Base-by-base conservation (phyloP, 2,329 filamentous ascomycete species). In the Trichoderma lentiforme region DNA sequence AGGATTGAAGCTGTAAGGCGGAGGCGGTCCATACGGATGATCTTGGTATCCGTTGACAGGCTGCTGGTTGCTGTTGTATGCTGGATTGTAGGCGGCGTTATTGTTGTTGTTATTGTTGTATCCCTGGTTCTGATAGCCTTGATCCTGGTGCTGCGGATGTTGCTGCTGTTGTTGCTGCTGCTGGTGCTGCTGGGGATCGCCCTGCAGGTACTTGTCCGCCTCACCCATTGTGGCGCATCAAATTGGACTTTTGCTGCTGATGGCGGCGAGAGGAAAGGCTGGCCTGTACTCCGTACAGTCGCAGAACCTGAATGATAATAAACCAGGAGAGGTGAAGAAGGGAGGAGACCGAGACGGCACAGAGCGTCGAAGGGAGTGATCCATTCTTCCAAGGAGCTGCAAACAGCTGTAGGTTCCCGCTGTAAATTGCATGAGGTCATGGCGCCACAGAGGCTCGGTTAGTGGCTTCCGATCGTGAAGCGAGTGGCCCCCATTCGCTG, bases 1-100 rank as follows among this genome's bases (percentile, higher is more conserved):
- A 12, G 81, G 80, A 67, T 81, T 80, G 75, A 81, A 83, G 28
- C 79, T 79, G 67, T 82, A 81, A 3, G 76, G 75, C 2, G 79
- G 79, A 63, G 79, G 79, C 24, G 76, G 74, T 14, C 76, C 77
- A 64, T 80, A 77, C 15, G 78, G 66, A 18, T 63, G 58, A 43
- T 57, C 24, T 6, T 64, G 61, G n/a, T 56, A 64, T 30, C 34
- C 60, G 26, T 64, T 64, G 4, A 5, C 12, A 39, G 67, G 67
- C 11, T 32, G 68, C 5, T 53, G 68, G 21, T 47, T 61, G 68
- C 18, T 39, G 60, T 70, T 71, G n/a, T 70, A 64, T 36, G 53
- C 26, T 7, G 74, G 73, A 56, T 72, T 64, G 39, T 72, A 70
- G 36, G 30, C 65, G 34, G 6, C 32, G 15, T 2, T 18, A 11